A percentile compares a stretch with the other conserved stretches of the same genome.
Conservation (phyloP, 2,329 filamentous ascomycete species). For the Alternaria viburni region DNA sequence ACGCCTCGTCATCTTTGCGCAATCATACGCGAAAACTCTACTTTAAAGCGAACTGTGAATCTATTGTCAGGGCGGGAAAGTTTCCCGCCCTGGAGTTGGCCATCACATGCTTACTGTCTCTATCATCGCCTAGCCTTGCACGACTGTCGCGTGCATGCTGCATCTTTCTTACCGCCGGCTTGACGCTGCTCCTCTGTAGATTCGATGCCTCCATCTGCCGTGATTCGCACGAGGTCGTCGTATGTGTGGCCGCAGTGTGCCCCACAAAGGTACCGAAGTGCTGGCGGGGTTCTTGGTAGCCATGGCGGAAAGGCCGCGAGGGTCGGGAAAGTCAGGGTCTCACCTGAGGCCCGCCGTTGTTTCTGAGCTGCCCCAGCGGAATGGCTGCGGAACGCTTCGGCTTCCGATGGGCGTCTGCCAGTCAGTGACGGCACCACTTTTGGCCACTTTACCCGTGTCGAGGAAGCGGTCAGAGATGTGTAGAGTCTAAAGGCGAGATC, state of each 20-base stretch:
- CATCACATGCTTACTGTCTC: background rate
- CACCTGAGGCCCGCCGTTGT: background rate
- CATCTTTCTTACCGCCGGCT: background rate
- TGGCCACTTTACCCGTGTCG: constrained; percentile 7
- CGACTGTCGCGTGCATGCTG: background rate
- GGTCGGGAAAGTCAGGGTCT: background rate
- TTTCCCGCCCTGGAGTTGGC: background rate
- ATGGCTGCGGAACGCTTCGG: constrained; percentile 13
- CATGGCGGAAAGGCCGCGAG: constrained; percentile 4
- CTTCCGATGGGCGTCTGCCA: constrained; percentile 10
- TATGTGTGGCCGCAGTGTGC: background rate
- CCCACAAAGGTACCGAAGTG: constrained; percentile 5
- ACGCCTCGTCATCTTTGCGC: background rate
- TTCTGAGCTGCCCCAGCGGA: constrained; percentile 5
- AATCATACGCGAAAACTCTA: background rate
- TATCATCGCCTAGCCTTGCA: background rate
- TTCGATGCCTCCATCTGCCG: background rate
- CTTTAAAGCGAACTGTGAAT: background rate
- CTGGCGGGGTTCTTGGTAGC: constrained; percentile 3
- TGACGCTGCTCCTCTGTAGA: background rate
- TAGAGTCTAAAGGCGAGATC: background rate
- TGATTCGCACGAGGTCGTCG: background rate
- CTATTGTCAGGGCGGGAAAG: background rate
- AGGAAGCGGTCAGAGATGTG: background rate
- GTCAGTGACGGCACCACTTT: constrained; percentile 35